A percentile compares a stretch with the other conserved stretches of the same genome.
These are phyloP conservation scores for Garcia nutans DNA, from an alignment of 345 rosid genomes.

Conservation along the genomic window DNA sequence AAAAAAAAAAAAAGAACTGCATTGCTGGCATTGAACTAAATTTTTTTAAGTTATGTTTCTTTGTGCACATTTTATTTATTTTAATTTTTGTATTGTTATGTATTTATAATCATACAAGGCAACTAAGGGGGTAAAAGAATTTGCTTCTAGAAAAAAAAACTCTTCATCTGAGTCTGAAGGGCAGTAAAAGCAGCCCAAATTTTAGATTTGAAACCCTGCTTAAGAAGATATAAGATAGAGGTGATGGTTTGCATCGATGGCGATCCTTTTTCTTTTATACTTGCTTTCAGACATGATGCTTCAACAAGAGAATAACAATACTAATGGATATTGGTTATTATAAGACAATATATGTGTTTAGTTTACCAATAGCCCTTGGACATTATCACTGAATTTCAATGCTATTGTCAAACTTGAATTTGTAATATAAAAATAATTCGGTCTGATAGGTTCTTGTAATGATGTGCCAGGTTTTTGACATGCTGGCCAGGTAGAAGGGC, in stretches of 20 bases:
- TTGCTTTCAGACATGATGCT: not conserved
- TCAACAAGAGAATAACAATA: not conserved
- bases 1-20: not conserved
- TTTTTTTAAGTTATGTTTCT: not conserved
- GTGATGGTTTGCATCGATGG: not conserved
- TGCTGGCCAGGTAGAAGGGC: no score
- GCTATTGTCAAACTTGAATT: not conserved
- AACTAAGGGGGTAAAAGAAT: not conserved
- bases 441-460: no score
- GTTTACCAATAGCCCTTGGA: not conserved
- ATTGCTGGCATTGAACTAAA: not conserved
- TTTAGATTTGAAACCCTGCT: not conserved
- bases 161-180: not conserved
- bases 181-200: not conserved
- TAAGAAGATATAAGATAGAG: not conserved
- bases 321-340: not conserved
- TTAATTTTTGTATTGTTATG: not conserved
- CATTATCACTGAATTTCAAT: not conserved
- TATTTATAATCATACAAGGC: not conserved
- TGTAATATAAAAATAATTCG: not conserved
- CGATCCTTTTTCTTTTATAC: not conserved
- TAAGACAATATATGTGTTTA: not conserved
- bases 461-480: no score
- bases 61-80: not conserved
- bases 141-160: not conserved